Evolutionary conservation across 257 asterid genomes (phyloP), one percentile per base, ranked within the genome.

Genomic region (Scutellaria minor): DNA sequence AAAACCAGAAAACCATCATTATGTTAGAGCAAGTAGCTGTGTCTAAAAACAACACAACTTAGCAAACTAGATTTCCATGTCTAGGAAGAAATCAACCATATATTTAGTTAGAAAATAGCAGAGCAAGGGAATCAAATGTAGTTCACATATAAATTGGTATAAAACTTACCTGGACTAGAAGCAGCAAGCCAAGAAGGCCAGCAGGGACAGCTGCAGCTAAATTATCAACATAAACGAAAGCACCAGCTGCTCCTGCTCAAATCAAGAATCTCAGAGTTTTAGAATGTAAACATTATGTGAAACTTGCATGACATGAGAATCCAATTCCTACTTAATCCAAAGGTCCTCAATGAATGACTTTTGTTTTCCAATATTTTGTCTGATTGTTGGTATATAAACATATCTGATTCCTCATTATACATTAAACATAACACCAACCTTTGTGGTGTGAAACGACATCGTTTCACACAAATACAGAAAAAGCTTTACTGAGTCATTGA

Each of bases 141-240:
- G 35, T 27, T 1, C 3, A 27, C 3, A 27, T 27, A 27, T 27
- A 3, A 27, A 2, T 3, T 27, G 35, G 35, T 27, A 27, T 18
- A 35, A 2, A 13, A 1, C 15, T 10, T 77, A 91, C 98, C 98
- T 93, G 98, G 57, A 94, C 86, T 71, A 94, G 81, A n/a, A 91
- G 85, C 55, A 94, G 97, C 58, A 91, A 76, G 37, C 98, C 98
- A 62, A 94, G 96, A 72, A 91, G 94, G 73, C 96, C 96, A 70
- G 79, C 5, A 40, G 98, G 98, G 59, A 73, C 96, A 8, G 97
- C 97, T 71, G 96, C 97, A 27, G 79, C 78, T 73, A 88, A 37
- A 75, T 91, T 91, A 79, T 94, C 87, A 9, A 77, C 83, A 81
- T 86, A 91, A 50, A 68, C 81, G 35, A 88, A 86, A 65, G 84